Base-by-base conservation (phyloP, 2,329 filamentous ascomycete species). In the Penicillium sp. region DNA sequence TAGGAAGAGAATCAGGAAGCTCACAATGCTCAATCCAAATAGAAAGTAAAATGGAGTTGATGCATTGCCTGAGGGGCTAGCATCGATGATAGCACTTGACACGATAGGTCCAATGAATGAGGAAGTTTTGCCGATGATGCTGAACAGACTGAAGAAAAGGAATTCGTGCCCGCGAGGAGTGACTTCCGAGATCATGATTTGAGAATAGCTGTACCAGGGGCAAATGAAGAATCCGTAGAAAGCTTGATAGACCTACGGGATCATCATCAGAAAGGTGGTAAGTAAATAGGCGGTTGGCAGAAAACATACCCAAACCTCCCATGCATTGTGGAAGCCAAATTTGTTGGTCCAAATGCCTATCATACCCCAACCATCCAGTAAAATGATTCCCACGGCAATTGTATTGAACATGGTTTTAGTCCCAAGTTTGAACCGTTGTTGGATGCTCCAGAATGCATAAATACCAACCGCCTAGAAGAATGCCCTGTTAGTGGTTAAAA, bases 151-250 rank as follows among this genome's bases (percentile, higher is more conserved):
- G 77, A 89, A 89, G 76, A 89, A 89, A 10, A 89, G 73, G 62
- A 88, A 88, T 60, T 88, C 87, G 63, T 88, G 84, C 36, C 86
- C 86, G 5, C 83, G 77, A 0, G 86, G 86, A 0, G 85, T 88
- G 2, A 89, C 84, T 61, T 88, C 86, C 3, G 81, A 84, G 60
- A 89, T 89, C 81, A 89, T 86, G 62, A 86, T 88, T 66, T 88
- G 86, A 0, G 81, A 83, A 69, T 89, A 89, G 45, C 82, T 84
- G 69, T 88, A 88, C 85, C 85, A 88, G 0, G 86, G 85, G 58
- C 85, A 87, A 6, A 88, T 83, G 44, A 88, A 80, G 1, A 89
- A 74, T 0, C 86, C 86, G 61, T 88, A 88, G 59, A 85, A 86
- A 8, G 70, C 73, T 67, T 78, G 75, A 54, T 78, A 78, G 24